Evolutionary conservation across 371 early-diverging fungal species (phyloP).

Genomic region (Zancudomyces culisetae): DNA sequence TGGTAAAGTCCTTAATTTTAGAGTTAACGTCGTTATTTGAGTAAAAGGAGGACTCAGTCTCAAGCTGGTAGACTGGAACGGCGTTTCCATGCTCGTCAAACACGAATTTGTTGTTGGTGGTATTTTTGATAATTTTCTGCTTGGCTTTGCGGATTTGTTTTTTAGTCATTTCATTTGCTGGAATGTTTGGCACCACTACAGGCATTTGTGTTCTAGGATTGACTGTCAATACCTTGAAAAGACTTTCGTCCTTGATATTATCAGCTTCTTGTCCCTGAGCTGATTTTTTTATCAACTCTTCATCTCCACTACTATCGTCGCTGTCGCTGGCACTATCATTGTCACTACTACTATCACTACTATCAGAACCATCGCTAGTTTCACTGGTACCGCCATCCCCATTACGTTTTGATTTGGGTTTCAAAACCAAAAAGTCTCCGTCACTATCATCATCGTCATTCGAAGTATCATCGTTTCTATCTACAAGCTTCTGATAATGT

Average conservation of each 20-base stretch:
- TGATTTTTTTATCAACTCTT: conserved; percentile 4
- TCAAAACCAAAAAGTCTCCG: conserved; percentile 58
- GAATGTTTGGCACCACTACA: conserved; percentile 14
- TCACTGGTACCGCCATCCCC: background rate
- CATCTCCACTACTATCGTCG: conserved; percentile 31
- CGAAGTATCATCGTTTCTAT: conserved; percentile 17
- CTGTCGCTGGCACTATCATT: too few relatives aligned
- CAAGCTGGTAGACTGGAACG: conserved; percentile 47
- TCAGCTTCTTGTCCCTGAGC: conserved; percentile 3
- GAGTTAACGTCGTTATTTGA: conserved; percentile 42
- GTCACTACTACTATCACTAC: background rate
- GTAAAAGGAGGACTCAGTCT: conserved; percentile 58
- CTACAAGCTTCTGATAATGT: conserved; percentile 68
- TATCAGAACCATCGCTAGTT: background rate
- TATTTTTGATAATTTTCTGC: conserved; percentile 45
- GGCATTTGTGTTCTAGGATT: conserved; percentile 20
- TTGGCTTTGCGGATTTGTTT: conserved; percentile 45
- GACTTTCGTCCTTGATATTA: background rate
- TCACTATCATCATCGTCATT: conserved; percentile 34
- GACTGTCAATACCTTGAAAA: conserved; percentile 15
- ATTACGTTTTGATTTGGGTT: conserved; percentile 26
- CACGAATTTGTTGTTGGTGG: conserved; percentile 44
- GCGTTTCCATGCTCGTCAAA: conserved; percentile 89
- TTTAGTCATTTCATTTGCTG: conserved; percentile 36
- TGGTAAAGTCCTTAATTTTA: conserved; percentile 45